These are phyloP conservation scores for Tetradesmus lagerheimii DNA, from an alignment of 139 green algal species.

Conservation along the genomic window DNA sequence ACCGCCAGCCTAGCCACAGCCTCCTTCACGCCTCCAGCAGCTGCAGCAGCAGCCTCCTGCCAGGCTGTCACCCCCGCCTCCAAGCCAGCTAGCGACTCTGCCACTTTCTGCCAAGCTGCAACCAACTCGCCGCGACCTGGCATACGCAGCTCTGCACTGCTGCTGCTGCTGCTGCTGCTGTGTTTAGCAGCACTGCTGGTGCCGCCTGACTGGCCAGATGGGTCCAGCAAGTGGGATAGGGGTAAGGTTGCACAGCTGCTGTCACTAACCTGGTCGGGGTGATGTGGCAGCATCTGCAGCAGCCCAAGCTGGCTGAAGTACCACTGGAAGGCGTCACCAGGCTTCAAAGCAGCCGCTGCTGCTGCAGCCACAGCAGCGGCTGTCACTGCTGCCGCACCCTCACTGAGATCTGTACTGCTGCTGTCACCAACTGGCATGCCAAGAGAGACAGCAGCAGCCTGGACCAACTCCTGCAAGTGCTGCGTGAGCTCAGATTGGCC, in stretches of 20 bases:
- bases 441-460: background rate
- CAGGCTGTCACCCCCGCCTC: conserved; percentile 2
- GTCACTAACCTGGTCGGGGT: background rate
- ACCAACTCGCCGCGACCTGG: conserved; percentile 7
- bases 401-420: background rate
- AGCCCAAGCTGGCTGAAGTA: background rate
- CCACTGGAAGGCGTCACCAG: conserved; percentile 16
- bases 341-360: background rate
- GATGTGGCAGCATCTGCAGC: background rate
- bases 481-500: background rate
- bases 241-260: background rate
- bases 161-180: background rate
- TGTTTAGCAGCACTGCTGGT: conserved; percentile 26
- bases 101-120: conserved; percentile 4
- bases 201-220: background rate
- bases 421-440: background rate
- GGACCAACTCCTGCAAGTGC: background rate
- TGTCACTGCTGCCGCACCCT: conserved; percentile 2
- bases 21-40: background rate
- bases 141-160: conserved; percentile 16
- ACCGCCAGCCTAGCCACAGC: background rate
- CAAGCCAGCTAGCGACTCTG: background rate
- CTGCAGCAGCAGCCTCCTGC: conserved; percentile 16
- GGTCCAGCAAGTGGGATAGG: background rate
- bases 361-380: conserved; percentile 7